phyloP scores from a whole-genome alignment of 2,329 filamentous ascomycete species.

The Colletotrichum lupini region DNA sequence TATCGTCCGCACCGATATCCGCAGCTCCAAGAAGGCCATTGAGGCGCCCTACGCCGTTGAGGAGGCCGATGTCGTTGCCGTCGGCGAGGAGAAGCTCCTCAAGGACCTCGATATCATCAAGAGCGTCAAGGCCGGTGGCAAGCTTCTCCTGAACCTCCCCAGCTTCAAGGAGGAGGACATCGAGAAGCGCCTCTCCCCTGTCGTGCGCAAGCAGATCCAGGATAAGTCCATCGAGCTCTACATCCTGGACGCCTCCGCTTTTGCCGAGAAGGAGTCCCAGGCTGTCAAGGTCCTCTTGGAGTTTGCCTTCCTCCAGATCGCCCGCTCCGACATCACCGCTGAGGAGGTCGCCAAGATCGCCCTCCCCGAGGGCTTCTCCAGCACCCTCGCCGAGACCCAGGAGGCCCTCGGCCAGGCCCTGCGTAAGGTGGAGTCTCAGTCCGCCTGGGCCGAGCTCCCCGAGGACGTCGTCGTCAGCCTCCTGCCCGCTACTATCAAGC shows the following conservation, averaged over 20 bases:
- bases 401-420: slow-evolving; percentile 78
- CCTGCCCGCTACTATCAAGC: slow-evolving; percentile 73
- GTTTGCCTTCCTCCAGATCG: slow-evolving; percentile 84
- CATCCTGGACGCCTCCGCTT: slow-evolving; percentile 79
- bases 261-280: slow-evolving; percentile 72
- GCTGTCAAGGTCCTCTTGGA: slow-evolving; percentile 78
- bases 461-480: slow-evolving; percentile 63
- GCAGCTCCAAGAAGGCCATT: slow-evolving; percentile 83
- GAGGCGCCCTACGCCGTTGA: slow-evolving; percentile 86
- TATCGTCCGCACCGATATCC: slow-evolving; percentile 84
- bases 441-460: slow-evolving; percentile 81
- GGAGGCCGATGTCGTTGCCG: slow-evolving; percentile 80
- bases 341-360: slow-evolving; percentile 75
- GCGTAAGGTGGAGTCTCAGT: slow-evolving; percentile 79
- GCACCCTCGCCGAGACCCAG: slow-evolving; percentile 65
- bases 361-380: slow-evolving; percentile 61
- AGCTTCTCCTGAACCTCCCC: slow-evolving; percentile 79
- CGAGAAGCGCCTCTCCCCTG: slow-evolving; percentile 83
- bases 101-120: slow-evolving; percentile 80
- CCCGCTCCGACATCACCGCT: slow-evolving; percentile 72
- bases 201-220: slow-evolving; percentile 77
- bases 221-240: slow-evolving; percentile 78
- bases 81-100: slow-evolving; percentile 82
- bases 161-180: slow-evolving; percentile 88
- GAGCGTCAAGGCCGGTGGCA: slow-evolving; percentile 76